These are phyloP conservation scores for Mycosphaerelloides madeirae DNA, from an alignment of 2,329 filamentous ascomycete genomes.

Conservation along the genomic window DNA sequence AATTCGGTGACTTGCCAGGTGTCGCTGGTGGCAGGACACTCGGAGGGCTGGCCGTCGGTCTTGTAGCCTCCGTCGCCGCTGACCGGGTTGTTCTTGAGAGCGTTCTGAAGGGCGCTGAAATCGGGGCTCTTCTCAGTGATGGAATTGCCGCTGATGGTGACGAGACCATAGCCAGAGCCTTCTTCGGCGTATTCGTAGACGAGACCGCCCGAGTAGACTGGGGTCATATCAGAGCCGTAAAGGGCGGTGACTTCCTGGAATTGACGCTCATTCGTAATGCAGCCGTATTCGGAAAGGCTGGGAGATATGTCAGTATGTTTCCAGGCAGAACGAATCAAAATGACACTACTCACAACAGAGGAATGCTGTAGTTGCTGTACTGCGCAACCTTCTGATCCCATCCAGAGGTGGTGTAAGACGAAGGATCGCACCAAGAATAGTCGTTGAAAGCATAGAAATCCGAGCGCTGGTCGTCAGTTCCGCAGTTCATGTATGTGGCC, in stretches of 20 bases:
- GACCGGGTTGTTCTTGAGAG: constrained; percentile 47
- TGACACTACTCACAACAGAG: constrained; percentile 62
- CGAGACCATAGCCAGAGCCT: constrained; percentile 72
- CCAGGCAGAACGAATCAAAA: background rate
- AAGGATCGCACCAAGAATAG: constrained; percentile 78
- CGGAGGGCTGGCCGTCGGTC: constrained; percentile 46
- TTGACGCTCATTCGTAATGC: constrained; percentile 72
- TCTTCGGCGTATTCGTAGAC: constrained; percentile 91
- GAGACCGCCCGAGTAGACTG: constrained; percentile 88
- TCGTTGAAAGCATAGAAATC: constrained; percentile 91
- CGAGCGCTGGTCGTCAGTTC: constrained; percentile 72
- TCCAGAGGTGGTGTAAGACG: constrained; percentile 64
- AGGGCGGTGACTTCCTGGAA: constrained; percentile 76
- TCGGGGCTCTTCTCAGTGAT: constrained; percentile 53
- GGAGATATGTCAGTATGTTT: constrained; percentile 9
- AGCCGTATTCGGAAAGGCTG: constrained; percentile 86
- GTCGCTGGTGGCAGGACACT: constrained; percentile 50
- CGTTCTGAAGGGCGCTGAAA: constrained; percentile 54
- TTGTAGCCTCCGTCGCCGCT: constrained; percentile 57
- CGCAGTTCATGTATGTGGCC: constrained; percentile 91
- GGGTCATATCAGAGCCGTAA: constrained; percentile 77
- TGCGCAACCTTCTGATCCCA: constrained; percentile 87
- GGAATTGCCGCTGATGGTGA: constrained; percentile 53
- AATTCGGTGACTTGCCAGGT: constrained; percentile 54
- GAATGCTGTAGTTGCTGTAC: constrained; percentile 79